Base-by-base conservation (phyloP, 2,329 filamentous ascomycete species). In the Aureobasidium sp. region DNA sequence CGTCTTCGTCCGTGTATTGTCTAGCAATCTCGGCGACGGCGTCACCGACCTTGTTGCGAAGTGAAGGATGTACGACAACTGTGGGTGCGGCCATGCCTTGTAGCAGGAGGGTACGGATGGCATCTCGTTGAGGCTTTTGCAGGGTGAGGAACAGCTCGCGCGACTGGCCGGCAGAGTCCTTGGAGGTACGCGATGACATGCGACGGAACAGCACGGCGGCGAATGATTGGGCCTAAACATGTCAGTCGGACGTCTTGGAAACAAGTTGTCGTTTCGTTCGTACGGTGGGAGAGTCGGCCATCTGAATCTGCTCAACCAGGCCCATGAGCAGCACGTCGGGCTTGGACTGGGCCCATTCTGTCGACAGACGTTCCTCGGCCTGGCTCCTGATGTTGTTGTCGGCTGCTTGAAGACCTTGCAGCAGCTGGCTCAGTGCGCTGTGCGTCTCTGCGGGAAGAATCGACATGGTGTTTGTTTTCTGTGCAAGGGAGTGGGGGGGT, bases 41-140 rank as follows among this genome's bases (percentile, higher is more conserved):
- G 77, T 99, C 94, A 69, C 92, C 94, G 72, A 97, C 89, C 77
- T 99, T 99, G 79, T 96, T 94, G 70, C 94, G 84, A 51, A 96
- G 89, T 42, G 84, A 80, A 65, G 86, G 83, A 8, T 60, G 56
- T 14, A 45, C 39, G 22, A 49, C 56, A 65, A 89, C 84, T 25
- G 84, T 79, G 77, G 97, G 94, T 65, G 80, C 81, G 63, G 85
- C 85, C 59, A 97, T 81, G 58, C 85, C 86, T 70, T 92, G 84
- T 45, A 97, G 82, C 63, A 97, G 80, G 75, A 93, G 96, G 70
- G 88, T 83, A 68, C 91, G 86, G 70, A 97, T 96, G 52, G 85
- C 87, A 55, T 85, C 80, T 66, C 88, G 87, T 73, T 94, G 87
- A 39, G 90, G 86, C 63, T 83, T 80, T 66, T 83, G 82, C 59